Percentiles rank a stretch among this genome's conserved stretches.
Evolutionary conservation across 1,139 yeast species (phyloP).

Genomic region (Kluyveromyces sp.): DNA sequence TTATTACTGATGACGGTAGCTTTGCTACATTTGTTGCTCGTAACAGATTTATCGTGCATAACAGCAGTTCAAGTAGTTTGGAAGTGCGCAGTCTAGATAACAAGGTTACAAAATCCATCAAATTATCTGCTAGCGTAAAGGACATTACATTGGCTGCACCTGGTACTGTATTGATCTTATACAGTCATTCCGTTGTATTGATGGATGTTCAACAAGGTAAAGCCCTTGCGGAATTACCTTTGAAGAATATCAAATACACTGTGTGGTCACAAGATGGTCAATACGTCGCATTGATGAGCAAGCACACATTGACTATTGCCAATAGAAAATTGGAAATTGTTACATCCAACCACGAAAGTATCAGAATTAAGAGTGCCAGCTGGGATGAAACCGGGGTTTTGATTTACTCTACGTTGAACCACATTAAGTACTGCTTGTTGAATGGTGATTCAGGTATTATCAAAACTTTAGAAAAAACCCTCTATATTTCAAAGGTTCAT

Average conservation of each 20-base stretch:
- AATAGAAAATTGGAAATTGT: conserved; percentile 69
- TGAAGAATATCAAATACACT: conserved; percentile 78
- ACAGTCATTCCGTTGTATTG: conserved; percentile 62
- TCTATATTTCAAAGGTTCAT: conserved; percentile 68
- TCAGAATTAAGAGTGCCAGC: conserved; percentile 92
- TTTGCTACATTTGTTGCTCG: conserved; percentile 89
- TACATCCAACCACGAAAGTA: conserved; percentile 90
- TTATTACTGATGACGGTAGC: conserved; percentile 73
- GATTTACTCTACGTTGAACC: conserved; percentile 89
- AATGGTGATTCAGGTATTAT: conserved; percentile 95
- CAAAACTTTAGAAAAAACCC: conserved; percentile 85
- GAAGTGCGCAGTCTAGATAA: conserved; percentile 81
- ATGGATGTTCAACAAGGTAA: conserved; percentile 93
- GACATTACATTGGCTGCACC: conserved; percentile 78
- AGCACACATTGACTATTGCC: conserved; percentile 88
- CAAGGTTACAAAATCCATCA: conserved; percentile 71
- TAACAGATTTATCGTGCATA: conserved; percentile 82
- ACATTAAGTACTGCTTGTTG: conserved; percentile 83
- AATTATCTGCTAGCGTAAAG: conserved; percentile 60
- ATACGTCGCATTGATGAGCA: conserved; percentile 79
- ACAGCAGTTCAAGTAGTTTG: conserved; percentile 54
- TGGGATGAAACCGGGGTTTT: conserved; percentile 96
- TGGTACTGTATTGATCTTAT: conserved; percentile 73
- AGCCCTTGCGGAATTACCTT: conserved; percentile 60
- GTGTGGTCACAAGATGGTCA: conserved; percentile 87